Evolutionary conservation across 495 filamentous ascomycete genomes (phyloP), one percentile per base, ranked within the genome.

Genomic region (Friedmanniomyces simplex): DNA sequence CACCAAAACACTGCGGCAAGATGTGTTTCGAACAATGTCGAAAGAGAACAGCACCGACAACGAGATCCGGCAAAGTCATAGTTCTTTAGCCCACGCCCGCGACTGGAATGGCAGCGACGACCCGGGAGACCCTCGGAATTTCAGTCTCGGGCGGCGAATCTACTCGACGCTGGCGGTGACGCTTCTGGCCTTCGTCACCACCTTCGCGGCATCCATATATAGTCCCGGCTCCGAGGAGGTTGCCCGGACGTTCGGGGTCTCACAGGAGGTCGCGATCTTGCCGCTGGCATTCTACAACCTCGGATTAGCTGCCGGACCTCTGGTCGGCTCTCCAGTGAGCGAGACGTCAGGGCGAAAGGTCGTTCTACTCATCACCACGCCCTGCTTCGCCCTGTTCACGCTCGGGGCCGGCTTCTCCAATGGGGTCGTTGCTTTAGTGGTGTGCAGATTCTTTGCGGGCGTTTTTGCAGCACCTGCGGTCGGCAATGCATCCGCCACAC

Each of bases 401-500:
- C 55, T 68, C 16, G 66, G 64, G 1, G 53, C 66, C 13, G 66
- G 66, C 25, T 63, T 68, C 39, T 64, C 58, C 8, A 20, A 57
- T 6, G 50, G 26, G 25, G 55, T 68, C 46, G 28, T 48, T 0
- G 24, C 59, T 14, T 39, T 68, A 16, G 36, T 43, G 2, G 41
- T 65, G 0, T 66, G 64, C 24, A 49, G 66, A 28, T 65, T 67
- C 53, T 63, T 69, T 46, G 64, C 64, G 3, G 67, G 67, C 7
- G 34, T 65, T 34, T 63, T 64, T 46, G 67, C 63, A 14, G 59
- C 62, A 18, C 74, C 74, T 11, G 69, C 66, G 20, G 60, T 77
- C 4, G 72, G 73, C 24, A 59, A 75, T 50, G 73, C 73, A 24
- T 71, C 73, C 47, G 74, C 74, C 13, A 77, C 74, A 34, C 72